Evolutionary conservation across 805 yeast genomes (phyloP).

Genomic region (Candida oleophila): DNA sequence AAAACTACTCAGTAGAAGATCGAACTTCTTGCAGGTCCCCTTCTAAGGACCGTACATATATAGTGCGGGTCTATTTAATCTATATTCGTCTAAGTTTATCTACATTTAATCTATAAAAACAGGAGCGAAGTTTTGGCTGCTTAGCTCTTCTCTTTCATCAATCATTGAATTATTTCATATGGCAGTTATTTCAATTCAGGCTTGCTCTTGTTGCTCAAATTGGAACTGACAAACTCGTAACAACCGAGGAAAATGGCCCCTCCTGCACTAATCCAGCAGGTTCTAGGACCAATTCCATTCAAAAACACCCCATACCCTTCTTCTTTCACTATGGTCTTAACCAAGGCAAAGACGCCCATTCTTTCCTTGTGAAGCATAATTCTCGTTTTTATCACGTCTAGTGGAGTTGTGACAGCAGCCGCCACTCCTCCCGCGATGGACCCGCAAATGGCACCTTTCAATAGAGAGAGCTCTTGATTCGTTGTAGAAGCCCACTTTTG

Average conservation of each 20-base stretch:
- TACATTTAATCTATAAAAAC: no score
- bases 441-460: constrained; percentile 83
- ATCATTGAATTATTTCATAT: background rate
- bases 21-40: no score
- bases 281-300: constrained; percentile 91
- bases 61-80: no score
- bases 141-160: background rate
- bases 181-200: background rate
- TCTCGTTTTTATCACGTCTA: constrained; percentile 79
- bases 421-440: constrained; percentile 81
- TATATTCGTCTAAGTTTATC: no score
- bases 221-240: constrained; percentile 67
- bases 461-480: constrained; percentile 45
- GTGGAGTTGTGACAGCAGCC: constrained; percentile 78
- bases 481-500: constrained; percentile 48
- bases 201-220: constrained; percentile 15
- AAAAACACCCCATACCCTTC: constrained; percentile 76
- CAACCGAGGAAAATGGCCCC: constrained; percentile 97
- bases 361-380: constrained; percentile 69
- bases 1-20: no score
- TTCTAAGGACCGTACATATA: no score
- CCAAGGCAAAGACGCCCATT: constrained; percentile 46
- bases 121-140: no score
- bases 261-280: constrained; percentile 97
- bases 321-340: constrained; percentile 53